Evolutionary conservation across 345 rosid species (phyloP).

Genomic region (Boechera divaricarpa): DNA sequence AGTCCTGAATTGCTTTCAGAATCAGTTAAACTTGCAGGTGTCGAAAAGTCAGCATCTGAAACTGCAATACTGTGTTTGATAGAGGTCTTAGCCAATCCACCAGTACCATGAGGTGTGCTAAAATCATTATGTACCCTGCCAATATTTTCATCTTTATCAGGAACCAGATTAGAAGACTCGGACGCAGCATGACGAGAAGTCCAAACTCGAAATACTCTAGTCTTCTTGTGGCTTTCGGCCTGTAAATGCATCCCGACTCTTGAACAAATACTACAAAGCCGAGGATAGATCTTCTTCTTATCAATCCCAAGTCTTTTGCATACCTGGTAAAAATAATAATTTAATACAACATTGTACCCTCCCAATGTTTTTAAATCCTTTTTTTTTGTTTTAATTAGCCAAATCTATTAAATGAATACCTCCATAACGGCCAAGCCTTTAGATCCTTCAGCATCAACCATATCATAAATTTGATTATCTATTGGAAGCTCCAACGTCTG

Average conservation of each 20-base stretch:
- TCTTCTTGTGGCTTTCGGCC: constrained; percentile 72
- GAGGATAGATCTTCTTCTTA: constrained; percentile 74
- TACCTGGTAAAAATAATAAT: constrained; percentile 56
- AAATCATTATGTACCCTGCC: constrained; percentile 45
- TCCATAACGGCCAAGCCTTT: constrained; percentile 71
- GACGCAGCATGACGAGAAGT: constrained; percentile 59
- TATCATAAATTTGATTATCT: constrained; percentile 85
- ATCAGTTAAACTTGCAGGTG: constrained; percentile 48
- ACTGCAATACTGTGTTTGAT: constrained; percentile 48
- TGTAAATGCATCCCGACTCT: constrained; percentile 79
- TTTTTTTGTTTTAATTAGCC: neutral
- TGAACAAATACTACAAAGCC: constrained; percentile 64
- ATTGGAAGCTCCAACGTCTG: constrained; percentile 84
- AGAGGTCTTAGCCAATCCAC: constrained; percentile 45
- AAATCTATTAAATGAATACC: constrained; percentile 51
- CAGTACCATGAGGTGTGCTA: constrained; percentile 44
- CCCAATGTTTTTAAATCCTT: neutral
- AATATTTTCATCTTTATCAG: constrained; percentile 47
- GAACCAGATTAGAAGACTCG: constrained; percentile 38
- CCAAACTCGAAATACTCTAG: constrained; percentile 75
- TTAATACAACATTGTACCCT: constrained; percentile 14
- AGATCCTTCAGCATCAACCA: constrained; percentile 79
- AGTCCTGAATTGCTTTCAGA: constrained; percentile 50
- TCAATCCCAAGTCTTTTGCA: constrained; percentile 83
- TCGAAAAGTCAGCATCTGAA: constrained; percentile 48